Percentiles rank a stretch among this genome's conserved stretches.
These are phyloP conservation scores for Macrophomina pseudophaseolina DNA, from an alignment of 2,329 filamentous ascomycete species.

Conservation along the genomic window DNA sequence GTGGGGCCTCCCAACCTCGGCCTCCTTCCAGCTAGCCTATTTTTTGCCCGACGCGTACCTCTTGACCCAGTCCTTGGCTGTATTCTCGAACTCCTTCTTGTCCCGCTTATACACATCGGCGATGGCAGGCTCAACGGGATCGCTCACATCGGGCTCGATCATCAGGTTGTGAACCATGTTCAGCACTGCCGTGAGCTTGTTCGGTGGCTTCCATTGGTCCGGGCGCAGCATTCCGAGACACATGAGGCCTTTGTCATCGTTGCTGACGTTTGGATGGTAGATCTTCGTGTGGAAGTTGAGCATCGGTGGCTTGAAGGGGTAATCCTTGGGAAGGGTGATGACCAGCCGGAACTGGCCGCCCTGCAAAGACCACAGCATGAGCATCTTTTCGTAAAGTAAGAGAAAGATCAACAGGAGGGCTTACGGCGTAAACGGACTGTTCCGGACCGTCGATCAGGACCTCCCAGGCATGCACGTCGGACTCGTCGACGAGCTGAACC, in stretches of 20 bases:
- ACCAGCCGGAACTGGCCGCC: conserved; percentile 76
- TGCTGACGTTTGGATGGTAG: conserved; percentile 94
- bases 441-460: conserved; percentile 69
- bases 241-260: conserved; percentile 83
- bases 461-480: conserved; percentile 71
- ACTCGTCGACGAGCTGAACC: conserved; percentile 64
- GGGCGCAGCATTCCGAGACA: conserved; percentile 82
- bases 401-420: conserved; percentile 33
- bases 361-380: conserved; percentile 40
- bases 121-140: conserved; percentile 85
- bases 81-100: conserved; percentile 72
- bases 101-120: conserved; percentile 81
- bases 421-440: conserved; percentile 68
- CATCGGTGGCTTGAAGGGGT: conserved; percentile 86
- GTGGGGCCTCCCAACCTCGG: background rate
- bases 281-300: conserved; percentile 86
- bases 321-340: conserved; percentile 75
- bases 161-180: conserved; percentile 77
- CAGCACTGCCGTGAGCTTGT: conserved; percentile 75
- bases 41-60: conserved; percentile 66
- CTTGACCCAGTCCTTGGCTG: conserved; percentile 73
- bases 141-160: conserved; percentile 82
- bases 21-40: background rate
- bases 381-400: conserved; percentile 25
- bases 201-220: conserved; percentile 91